Evolutionary conservation across 108 stramenopile species (phyloP).

Genomic region (Cyclotella choctawhatcheeana): DNA sequence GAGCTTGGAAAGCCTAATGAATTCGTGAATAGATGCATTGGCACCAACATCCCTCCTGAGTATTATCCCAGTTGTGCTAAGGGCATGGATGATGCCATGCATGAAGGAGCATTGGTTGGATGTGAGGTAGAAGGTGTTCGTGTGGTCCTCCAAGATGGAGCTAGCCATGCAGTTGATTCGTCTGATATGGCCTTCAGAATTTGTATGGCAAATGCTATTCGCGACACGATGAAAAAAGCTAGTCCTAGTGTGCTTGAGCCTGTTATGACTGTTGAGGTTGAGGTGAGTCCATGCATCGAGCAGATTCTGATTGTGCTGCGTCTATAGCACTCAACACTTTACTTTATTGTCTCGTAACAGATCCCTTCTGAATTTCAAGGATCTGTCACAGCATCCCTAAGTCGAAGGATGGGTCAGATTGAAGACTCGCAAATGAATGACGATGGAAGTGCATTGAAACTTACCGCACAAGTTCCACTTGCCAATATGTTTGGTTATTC

Average conservation of each 20-base stretch:
- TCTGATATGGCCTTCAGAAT: conserved; percentile 98
- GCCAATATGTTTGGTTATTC: conserved; percentile 97
- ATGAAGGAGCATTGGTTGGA: conserved; percentile 92
- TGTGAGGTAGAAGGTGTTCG: conserved; percentile 92
- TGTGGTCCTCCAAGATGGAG: conserved; percentile 94
- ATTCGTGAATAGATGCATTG: conserved; percentile 93
- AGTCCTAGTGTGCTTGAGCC: conserved; percentile 93
- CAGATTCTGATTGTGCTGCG: not conserved
- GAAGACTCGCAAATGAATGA: conserved; percentile 91
- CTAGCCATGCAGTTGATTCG: conserved; percentile 97
- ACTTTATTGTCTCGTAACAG: not conserved
- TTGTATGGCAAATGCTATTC: conserved; percentile 92
- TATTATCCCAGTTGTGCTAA: conserved; percentile 96
- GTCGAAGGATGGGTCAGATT: conserved; percentile 94
- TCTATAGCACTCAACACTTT: not conserved
- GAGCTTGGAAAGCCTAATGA: conserved; percentile 75
- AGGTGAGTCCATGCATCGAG: conserved; percentile 15
- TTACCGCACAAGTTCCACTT: conserved; percentile 93
- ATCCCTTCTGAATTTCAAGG: conserved; percentile 98
- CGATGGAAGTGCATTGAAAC: conserved; percentile 87
- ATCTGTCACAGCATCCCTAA: conserved; percentile 92
- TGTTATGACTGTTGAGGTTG: conserved; percentile 94
- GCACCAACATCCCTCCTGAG: conserved; percentile 98
- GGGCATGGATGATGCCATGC: conserved; percentile 92
- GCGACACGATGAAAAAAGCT: conserved; percentile 89